Evolutionary conservation across 805 yeast species (phyloP).

Genomic region (Debaryomyces tyrocola): DNA sequence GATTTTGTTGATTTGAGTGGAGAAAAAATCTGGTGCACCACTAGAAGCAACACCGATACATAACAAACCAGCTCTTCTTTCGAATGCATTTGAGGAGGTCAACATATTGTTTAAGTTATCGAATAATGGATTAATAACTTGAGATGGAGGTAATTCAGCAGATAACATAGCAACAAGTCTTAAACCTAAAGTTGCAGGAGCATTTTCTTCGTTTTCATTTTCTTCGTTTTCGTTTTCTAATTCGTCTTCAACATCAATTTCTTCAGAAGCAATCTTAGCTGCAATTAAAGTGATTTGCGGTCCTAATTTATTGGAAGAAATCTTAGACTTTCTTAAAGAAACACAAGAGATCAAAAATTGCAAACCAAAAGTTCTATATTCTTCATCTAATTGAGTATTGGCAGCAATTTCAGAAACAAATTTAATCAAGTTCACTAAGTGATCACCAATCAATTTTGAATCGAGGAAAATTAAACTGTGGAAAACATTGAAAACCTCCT

Average conservation of each 20-base stretch:
- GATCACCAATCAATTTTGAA: slow-evolving; percentile 74
- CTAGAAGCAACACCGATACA: slow-evolving; percentile 80
- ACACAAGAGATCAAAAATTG: slow-evolving; percentile 80
- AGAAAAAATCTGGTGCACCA: slow-evolving; percentile 92
- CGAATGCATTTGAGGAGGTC: slow-evolving; percentile 60
- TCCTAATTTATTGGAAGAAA: slow-evolving; percentile 79
- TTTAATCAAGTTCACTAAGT: slow-evolving; percentile 64
- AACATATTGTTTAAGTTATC: slow-evolving; percentile 60
- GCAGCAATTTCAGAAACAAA: slow-evolving; percentile 75
- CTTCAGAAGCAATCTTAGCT: slow-evolving; percentile 74
- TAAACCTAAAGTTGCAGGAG: slow-evolving; percentile 74
- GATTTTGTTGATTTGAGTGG: slow-evolving; percentile 71
- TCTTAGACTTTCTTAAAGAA: slow-evolving; percentile 76
- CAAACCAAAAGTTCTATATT: slow-evolving; percentile 77
- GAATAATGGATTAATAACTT: slow-evolving; percentile 78
- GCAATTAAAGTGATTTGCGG: slow-evolving; percentile 75
- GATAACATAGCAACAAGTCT: slow-evolving; percentile 79
- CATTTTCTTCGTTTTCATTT: slow-evolving; percentile 89
- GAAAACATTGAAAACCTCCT: slow-evolving; percentile 78
- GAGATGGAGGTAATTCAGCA: slow-evolving; percentile 86
- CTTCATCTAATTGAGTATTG: slow-evolving; percentile 69
- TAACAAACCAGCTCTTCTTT: slow-evolving; percentile 84
- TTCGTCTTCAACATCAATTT: slow-evolving; percentile 71
- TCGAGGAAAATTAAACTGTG: slow-evolving; percentile 77
- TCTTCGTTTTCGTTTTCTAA: slow-evolving; percentile 81